These are phyloP conservation scores for Hsuehochloa calcarea DNA, from an alignment of 176 grass and related monocot species.

Conservation along the genomic window DNA sequence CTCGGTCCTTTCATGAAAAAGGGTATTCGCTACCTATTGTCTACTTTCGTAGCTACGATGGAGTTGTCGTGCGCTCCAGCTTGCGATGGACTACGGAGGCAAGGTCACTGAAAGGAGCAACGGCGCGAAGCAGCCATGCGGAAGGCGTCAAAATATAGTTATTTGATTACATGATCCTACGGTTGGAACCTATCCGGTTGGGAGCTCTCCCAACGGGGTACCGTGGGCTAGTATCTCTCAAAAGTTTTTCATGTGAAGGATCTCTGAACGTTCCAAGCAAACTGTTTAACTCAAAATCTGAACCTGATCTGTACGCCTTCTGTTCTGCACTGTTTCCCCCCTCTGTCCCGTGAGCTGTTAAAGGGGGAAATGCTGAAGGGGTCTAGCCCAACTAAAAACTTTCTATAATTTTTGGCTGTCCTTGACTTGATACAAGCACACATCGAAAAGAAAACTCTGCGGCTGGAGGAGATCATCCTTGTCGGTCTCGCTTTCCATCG, in stretches of 20 bases:
- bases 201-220: no score
- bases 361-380: neutral
- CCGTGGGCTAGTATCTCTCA: no score
- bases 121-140: no score
- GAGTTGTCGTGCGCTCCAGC: no score
- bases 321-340: neutral
- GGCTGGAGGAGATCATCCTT: constrained; percentile 54
- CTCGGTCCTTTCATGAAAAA: no score
- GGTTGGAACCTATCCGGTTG: no score
- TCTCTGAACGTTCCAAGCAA: neutral
- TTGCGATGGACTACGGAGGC: no score
- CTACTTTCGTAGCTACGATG: no score
- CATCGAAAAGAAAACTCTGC: constrained; percentile 32
- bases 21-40: no score
- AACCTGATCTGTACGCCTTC: neutral
- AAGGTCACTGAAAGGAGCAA: no score
- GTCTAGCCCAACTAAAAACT: constrained; percentile 35
- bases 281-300: neutral
- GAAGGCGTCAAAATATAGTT: no score
- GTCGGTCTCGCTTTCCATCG: constrained; percentile 48
- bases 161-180: no score
- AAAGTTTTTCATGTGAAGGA: neutral
- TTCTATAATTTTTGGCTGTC: constrained; percentile 34
- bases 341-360: constrained; percentile 18
- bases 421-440: constrained; percentile 24